Evolutionary conservation across 2,329 filamentous ascomycete species (phyloP).

Genomic region (Beauveria brongniartii): DNA sequence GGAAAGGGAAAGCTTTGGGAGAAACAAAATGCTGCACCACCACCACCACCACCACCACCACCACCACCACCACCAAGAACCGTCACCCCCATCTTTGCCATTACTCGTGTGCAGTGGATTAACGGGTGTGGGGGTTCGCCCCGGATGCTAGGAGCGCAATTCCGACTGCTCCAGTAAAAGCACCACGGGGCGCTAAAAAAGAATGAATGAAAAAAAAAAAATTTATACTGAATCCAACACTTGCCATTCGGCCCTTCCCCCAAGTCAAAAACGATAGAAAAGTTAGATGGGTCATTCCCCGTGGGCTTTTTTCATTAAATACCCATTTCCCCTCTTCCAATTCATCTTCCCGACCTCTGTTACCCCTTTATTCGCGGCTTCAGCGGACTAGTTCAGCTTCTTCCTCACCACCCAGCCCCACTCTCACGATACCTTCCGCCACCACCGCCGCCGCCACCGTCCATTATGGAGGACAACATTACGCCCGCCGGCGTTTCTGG

Average conservation of each 20-base stretch:
- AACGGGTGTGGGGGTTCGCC: not conserved
- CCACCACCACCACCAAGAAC: not conserved
- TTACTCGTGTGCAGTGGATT: not conserved
- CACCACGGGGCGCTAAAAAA: not conserved
- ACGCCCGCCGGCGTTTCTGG: not conserved
- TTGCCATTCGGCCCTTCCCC: constrained; percentile 5
- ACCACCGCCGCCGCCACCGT: not conserved
- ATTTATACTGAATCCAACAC: not conserved
- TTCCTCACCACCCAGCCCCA: not conserved
- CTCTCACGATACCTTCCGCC: not conserved
- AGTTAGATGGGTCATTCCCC: not conserved
- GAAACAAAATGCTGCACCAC: not conserved
- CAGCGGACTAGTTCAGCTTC: not conserved
- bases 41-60: too few relatives aligned
- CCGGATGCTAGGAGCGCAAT: not conserved
- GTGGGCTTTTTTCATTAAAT: not conserved
- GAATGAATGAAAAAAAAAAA: not conserved
- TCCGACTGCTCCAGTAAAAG: not conserved
- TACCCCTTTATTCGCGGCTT: not conserved
- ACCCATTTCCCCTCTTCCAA: not conserved
- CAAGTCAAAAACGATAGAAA: not conserved
- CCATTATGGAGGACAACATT: constrained; percentile 11
- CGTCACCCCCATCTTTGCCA: not conserved
- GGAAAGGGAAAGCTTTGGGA: not conserved
- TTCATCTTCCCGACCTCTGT: not conserved